These are phyloP conservation scores for Schrenkiella parvula DNA, from an alignment of 345 rosid species.

Conservation along the genomic window DNA sequence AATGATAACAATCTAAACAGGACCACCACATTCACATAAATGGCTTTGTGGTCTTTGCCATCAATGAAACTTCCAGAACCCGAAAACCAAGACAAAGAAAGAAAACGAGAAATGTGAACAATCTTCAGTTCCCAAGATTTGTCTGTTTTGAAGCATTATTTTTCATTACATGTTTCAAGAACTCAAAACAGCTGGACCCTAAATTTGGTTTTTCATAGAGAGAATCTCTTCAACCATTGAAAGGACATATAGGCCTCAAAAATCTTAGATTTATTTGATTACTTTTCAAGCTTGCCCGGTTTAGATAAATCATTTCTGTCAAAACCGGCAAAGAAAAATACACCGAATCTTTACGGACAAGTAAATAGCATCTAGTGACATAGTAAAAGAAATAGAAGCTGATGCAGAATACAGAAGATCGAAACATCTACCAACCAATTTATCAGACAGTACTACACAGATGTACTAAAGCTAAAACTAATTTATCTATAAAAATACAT, in stretches of 20 bases:
- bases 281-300: not conserved
- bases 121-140: slow-evolving; percentile 34
- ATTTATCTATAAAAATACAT: not conserved
- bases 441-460: not conserved
- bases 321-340: not conserved
- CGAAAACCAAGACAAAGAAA: slow-evolving; percentile 24
- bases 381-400: not conserved
- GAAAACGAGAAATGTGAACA: slow-evolving; percentile 11
- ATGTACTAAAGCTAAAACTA: not conserved
- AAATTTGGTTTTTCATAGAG: not conserved
- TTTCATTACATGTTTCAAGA: slow-evolving; percentile 29
- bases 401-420: slow-evolving; percentile 8
- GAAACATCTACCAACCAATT: not conserved
- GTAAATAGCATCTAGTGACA: not conserved
- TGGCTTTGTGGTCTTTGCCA: slow-evolving; percentile 36
- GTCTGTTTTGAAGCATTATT: slow-evolving; percentile 16
- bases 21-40: slow-evolving; percentile 35
- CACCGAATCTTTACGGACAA: not conserved
- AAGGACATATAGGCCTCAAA: not conserved
- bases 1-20: slow-evolving; percentile 29
- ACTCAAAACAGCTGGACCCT: slow-evolving; percentile 20
- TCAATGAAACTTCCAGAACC: slow-evolving; percentile 29
- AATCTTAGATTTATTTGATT: not conserved
- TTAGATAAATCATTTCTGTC: not conserved
- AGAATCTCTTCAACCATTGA: not conserved